Base-by-base conservation (phyloP, 176 grass and related monocot genomes). In the Eragrostis nindensis region DNA sequence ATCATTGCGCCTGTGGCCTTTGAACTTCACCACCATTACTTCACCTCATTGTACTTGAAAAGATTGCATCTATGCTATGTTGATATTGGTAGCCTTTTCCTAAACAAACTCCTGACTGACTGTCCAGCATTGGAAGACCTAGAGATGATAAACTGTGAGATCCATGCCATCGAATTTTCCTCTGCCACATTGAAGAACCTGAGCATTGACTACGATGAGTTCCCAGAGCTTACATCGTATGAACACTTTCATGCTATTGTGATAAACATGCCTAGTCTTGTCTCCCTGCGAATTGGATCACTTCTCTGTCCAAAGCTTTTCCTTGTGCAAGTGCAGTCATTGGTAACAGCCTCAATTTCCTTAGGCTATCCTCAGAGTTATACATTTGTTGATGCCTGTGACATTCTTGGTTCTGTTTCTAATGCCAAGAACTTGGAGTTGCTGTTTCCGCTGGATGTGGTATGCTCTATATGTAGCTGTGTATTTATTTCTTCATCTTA, bases 121-220 rank as follows among this genome's bases (percentile, higher is more conserved):
- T 70, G 68, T 22, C 13, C 68, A 9, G 43, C 22, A 17, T 48
- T 70, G 43, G 43, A 70, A 48, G 68, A 70, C 42, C 68, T 70
- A 2, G 24, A 70, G 14, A 47, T 70, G n/a, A 7, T 70, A 17
- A 48, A 70, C 68, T 70, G 68, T 48, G 42, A 9, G 22, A 70
- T 70, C 22, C 5, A 16, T 47, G 68, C n/a, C 22, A 70, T 43
- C 1, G 22, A 70, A 48, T 70, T 70, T 47, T 70, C 68, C 42
- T 70, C 68, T 70, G n/a, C 22, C 43, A 70, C 68, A 48, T 70
- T 70, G 42, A 70, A 70, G 68, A 70, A 70, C 68, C 42, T 70
- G 22, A 70, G 22, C 43, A 48, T 70, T 70, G 68, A 70, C 43
- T 70, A 47, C 8, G n/a, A 47, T 24, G 2, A 15, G 27, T 70